Percentiles rank a stretch among this genome's conserved stretches.
These are phyloP conservation scores for Recurvomyces mirabilis DNA, from an alignment of 495 filamentous ascomycete genomes.

Conservation along the genomic window DNA sequence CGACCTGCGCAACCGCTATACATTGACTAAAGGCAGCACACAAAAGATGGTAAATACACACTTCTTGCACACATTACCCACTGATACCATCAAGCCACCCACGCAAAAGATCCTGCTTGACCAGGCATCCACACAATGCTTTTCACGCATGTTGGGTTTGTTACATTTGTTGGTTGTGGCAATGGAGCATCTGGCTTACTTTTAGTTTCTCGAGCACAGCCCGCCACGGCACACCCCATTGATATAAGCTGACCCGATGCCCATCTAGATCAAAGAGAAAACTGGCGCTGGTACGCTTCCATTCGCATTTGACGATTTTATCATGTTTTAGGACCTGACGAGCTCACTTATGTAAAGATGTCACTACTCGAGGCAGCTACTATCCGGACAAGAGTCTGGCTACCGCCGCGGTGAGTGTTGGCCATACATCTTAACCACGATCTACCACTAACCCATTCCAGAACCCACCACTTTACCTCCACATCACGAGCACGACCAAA, in stretches of 20 bases:
- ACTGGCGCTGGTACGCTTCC: constrained; percentile 97
- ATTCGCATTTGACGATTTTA: constrained; percentile 34
- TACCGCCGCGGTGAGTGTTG: constrained; percentile 76
- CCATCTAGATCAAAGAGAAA: constrained; percentile 98
- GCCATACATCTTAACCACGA: too few relatives aligned
- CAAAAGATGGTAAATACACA: constrained; percentile 95
- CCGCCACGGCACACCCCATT: constrained; percentile 47
- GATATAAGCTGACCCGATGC: constrained; percentile 97
- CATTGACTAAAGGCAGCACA: constrained; percentile 91
- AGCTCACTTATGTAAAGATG: constrained; percentile 76
- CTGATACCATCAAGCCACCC: constrained; percentile 65
- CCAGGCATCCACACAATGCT: constrained; percentile 17
- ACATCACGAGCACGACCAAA: constrained; percentile 87
- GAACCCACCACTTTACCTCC: constrained; percentile 90
- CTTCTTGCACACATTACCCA: constrained; percentile 45
- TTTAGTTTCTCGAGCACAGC: constrained; percentile 52
- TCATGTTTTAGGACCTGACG: constrained; percentile 44
- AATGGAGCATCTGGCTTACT: constrained; percentile 73
- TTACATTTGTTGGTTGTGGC: constrained; percentile 9
- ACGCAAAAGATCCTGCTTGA: constrained; percentile 15
- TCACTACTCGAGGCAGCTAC: constrained; percentile 92
- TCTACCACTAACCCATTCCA: too few relatives aligned
- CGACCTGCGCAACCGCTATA: constrained; percentile 91
- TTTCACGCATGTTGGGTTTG: constrained; percentile 13
- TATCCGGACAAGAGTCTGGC: constrained; percentile 97